These are phyloP conservation scores for Ramaria rubella DNA, from an alignment of 768 basidiomycete genomes.

Conservation along the genomic window DNA sequence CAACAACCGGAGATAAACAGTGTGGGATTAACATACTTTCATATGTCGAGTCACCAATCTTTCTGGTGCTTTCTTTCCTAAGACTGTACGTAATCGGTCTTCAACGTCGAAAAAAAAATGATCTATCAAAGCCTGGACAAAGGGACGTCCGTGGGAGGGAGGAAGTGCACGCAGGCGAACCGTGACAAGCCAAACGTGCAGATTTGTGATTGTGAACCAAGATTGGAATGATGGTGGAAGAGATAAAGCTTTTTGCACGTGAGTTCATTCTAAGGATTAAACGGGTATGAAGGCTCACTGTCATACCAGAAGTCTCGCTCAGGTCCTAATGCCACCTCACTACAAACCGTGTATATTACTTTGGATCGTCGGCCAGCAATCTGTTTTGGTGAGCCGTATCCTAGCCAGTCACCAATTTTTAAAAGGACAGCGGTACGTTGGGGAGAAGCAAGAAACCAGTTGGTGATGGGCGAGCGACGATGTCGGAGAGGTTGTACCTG, in stretches of 20 bases:
- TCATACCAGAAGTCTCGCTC: constrained; percentile 59
- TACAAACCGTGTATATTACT: constrained; percentile 50
- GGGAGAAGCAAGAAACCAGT: constrained; percentile 3
- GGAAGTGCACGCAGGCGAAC: constrained; percentile 84
- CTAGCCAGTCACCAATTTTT: constrained; percentile 42
- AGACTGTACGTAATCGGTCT: constrained; percentile 75
- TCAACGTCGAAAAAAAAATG: constrained; percentile 96
- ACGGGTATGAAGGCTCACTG: constrained; percentile 32
- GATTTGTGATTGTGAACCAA: constrained; percentile 90
- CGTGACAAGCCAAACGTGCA: constrained; percentile 88
- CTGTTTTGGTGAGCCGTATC: constrained; percentile 57
- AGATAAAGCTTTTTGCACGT: constrained; percentile 52
- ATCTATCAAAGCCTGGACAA: constrained; percentile 80
- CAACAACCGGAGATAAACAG: background rate
- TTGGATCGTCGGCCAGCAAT: constrained; percentile 54
- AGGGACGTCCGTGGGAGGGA: constrained; percentile 51
- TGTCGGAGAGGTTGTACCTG: background rate
- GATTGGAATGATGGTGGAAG: constrained; percentile 93
- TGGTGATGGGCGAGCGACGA: background rate
- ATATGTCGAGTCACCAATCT: constrained; percentile 77
- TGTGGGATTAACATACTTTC: constrained; percentile 38
- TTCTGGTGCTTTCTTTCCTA: constrained; percentile 71
- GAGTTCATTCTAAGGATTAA: background rate
- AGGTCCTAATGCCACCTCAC: constrained; percentile 50
- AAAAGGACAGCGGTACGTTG: constrained; percentile 32